phyloP scores from a whole-genome alignment of 179 eudicot genomes.

The Vitellaria paradoxa region DNA sequence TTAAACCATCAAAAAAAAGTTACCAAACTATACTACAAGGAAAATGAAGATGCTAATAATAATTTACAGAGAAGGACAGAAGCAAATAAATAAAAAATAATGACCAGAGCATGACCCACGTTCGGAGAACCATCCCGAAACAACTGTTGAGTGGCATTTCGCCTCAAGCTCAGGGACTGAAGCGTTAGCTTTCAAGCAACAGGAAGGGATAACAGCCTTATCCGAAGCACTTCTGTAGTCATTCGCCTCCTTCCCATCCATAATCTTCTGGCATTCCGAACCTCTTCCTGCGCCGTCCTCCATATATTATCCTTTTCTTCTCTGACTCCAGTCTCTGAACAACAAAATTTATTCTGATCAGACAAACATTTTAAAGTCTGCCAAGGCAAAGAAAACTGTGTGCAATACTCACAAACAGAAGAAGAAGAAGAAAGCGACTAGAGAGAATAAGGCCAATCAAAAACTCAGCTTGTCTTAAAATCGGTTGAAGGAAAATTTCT shows the following conservation, averaged over 20 bases:
- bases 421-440: neutral
- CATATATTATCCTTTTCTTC: slow-evolving; percentile 58
- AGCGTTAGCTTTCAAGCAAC: slow-evolving; percentile 83
- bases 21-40: neutral
- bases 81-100: slow-evolving; percentile 18
- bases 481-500: no score
- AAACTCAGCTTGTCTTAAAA: neutral
- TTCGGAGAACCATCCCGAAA: slow-evolving; percentile 98
- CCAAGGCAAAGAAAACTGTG: neutral
- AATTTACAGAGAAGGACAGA: slow-evolving; percentile 6
- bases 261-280: slow-evolving; percentile 76
- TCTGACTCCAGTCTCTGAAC: slow-evolving; percentile 79
- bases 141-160: slow-evolving; percentile 86
- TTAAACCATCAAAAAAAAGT: neutral
- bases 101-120: slow-evolving; percentile 53
- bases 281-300: slow-evolving; percentile 69
- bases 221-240: slow-evolving; percentile 29
- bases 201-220: slow-evolving; percentile 56
- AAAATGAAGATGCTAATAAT: neutral
- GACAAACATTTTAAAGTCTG: neutral
- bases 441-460: neutral
- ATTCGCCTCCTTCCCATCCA: slow-evolving; percentile 82
- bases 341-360: slow-evolving; percentile 10
- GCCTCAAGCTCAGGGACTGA: slow-evolving; percentile 66
- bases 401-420: neutral